phyloP scores from a whole-genome alignment of 164 flowering plant genomes.

The Taxillus chinensis region DNA sequence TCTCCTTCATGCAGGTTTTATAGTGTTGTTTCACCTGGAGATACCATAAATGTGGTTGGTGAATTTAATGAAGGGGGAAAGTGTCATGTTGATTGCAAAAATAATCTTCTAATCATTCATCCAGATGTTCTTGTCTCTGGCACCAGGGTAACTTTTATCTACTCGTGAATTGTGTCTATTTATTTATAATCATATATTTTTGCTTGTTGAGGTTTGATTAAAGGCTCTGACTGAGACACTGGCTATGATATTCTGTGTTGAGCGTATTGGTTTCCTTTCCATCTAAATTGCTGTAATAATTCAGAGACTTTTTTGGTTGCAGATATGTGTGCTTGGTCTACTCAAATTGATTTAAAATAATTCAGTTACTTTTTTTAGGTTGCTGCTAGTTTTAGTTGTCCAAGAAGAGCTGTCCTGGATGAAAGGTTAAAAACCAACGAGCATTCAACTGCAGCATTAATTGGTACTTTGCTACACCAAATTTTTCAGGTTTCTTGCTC shows the following conservation, averaged over 20 bases:
- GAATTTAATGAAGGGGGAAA: constrained; percentile 70
- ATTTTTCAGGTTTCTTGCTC: constrained; percentile 70
- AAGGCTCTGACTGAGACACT: background rate
- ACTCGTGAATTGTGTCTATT: background rate
- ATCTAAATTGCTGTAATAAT: background rate
- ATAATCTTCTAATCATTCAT: constrained; percentile 66
- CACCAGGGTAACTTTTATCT: constrained; percentile 58
- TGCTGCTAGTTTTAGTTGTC: constrained; percentile 79
- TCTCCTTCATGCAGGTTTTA: constrained; percentile 43
- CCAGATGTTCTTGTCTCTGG: constrained; percentile 85
- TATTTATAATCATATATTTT: background rate
- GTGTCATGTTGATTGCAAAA: constrained; percentile 56
- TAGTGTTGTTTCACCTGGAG: constrained; percentile 82
- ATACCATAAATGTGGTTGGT: constrained; percentile 80
- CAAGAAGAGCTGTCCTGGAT: constrained; percentile 81
- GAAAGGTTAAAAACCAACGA: constrained; percentile 70
- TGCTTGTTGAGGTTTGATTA: background rate
- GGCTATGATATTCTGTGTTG: too few species aligned
- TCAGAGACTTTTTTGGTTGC: background rate
- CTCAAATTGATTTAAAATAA: background rate
- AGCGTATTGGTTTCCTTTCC: too few species aligned
- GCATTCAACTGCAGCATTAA: constrained; percentile 64
- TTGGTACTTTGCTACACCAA: constrained; percentile 89
- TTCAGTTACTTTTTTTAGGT: constrained; percentile 37
- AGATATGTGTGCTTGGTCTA: too few species aligned